These are phyloP conservation scores for Penicillium malachiteum DNA, from an alignment of 495 filamentous ascomycete genomes.

Conservation along the genomic window DNA sequence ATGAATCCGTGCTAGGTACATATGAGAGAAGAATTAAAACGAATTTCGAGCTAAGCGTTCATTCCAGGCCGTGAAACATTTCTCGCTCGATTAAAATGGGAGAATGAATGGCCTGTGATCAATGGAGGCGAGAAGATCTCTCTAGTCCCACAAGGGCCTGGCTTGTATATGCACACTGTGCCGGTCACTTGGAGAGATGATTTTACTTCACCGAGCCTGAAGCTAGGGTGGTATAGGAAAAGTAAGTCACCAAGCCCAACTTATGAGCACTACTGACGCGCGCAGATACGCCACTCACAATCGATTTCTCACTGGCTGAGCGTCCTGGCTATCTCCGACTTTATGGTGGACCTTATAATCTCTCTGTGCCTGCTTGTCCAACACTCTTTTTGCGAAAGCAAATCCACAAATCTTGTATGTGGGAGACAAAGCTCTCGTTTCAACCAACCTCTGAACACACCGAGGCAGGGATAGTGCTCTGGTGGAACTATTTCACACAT, in stretches of 20 bases:
- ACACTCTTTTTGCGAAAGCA: slow-evolving; percentile 48
- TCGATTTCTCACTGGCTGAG: slow-evolving; percentile 37
- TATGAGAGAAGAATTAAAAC: not conserved
- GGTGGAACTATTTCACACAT: slow-evolving; percentile 44
- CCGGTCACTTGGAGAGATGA: slow-evolving; percentile 40
- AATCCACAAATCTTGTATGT: slow-evolving; percentile 30
- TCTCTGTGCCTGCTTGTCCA: slow-evolving; percentile 39
- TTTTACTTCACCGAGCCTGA: slow-evolving; percentile 26
- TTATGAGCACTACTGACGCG: not conserved
- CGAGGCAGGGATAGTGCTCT: slow-evolving; percentile 42
- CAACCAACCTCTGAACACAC: slow-evolving; percentile 23
- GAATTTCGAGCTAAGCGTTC: not conserved
- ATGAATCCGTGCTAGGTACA: slow-evolving; percentile 41
- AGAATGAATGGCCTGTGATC: slow-evolving; percentile 49
- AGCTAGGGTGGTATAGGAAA: slow-evolving; percentile 46
- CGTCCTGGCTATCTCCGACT: slow-evolving; percentile 35
- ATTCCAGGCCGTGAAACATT: slow-evolving; percentile 46
- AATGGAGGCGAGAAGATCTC: slow-evolving; percentile 43
- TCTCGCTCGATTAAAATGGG: slow-evolving; percentile 45
- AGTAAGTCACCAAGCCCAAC: slow-evolving; percentile 18
- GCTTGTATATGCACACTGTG: slow-evolving; percentile 21
- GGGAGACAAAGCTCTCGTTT: slow-evolving; percentile 37
- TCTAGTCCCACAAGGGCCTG: slow-evolving; percentile 30
- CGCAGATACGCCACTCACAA: slow-evolving; percentile 29
- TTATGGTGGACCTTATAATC: slow-evolving; percentile 41